phyloP scores from a whole-genome alignment of 805 yeast genomes.

The Vanderwaltozyma polyspora region DNA sequence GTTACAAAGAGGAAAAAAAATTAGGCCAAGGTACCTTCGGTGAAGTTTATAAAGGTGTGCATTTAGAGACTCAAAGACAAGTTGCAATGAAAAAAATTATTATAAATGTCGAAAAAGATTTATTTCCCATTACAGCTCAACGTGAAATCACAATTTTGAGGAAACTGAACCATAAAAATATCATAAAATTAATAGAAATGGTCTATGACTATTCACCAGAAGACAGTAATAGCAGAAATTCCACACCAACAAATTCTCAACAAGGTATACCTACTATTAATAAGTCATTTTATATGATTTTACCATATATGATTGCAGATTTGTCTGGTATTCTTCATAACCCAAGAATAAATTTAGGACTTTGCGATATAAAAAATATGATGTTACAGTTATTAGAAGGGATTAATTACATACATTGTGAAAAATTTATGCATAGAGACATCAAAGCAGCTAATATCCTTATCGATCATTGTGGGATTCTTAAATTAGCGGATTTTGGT shows the following conservation, averaged over 20 bases:
- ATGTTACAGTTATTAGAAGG: conserved; percentile 72
- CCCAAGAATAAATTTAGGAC: conserved; percentile 47
- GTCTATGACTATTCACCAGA: conserved; percentile 40
- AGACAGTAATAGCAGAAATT: conserved; percentile 5
- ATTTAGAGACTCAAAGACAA: conserved; percentile 34
- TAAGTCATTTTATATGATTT: conserved; percentile 63
- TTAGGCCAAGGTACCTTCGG: conserved; percentile 85
- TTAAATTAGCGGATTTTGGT: conserved; percentile 94
- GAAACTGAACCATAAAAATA: conserved; percentile 53
- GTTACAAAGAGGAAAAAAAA: conserved; percentile 31
- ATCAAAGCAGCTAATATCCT: conserved; percentile 93
- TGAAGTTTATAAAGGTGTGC: conserved; percentile 70
- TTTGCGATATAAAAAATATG: conserved; percentile 71
- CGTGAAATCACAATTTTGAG: conserved; percentile 82
- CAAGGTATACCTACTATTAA: conserved; percentile 6
- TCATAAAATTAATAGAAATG: conserved; percentile 72
- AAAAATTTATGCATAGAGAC: conserved; percentile 67
- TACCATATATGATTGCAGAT: conserved; percentile 89
- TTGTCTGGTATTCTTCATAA: conserved; percentile 82
- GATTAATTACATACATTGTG: conserved; percentile 58
- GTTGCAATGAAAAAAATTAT: conserved; percentile 85
- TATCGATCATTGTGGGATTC: conserved; percentile 59
- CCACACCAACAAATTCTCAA: conserved; percentile 4
- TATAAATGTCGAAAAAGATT: conserved; percentile 36
- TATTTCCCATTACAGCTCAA: conserved; percentile 89